Evolutionary conservation across 495 filamentous ascomycete species (phyloP).

Genomic region (Aspergillus baeticus): DNA sequence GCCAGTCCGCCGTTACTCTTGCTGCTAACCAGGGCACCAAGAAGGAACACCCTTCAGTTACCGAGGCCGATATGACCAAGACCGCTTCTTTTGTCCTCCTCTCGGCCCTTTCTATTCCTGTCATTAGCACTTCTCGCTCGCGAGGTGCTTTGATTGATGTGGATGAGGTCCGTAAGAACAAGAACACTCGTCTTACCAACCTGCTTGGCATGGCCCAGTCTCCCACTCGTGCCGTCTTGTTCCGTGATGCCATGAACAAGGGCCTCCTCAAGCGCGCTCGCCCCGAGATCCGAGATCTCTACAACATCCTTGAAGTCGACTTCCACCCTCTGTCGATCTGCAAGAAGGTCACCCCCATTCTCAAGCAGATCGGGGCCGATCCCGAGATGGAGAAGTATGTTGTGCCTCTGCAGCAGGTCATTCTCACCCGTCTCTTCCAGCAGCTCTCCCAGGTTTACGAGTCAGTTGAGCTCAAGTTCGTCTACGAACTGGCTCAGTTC

Average conservation of each 20-base stretch:
- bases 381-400: constrained; percentile 97
- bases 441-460: constrained; percentile 99
- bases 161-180: constrained; percentile 96
- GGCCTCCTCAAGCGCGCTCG: constrained; percentile 86
- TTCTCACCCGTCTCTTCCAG: constrained; percentile 96
- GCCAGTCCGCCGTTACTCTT: constrained; percentile 81
- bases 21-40: constrained; percentile 79
- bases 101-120: constrained; percentile 91
- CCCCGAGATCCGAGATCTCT: constrained; percentile 91
- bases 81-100: constrained; percentile 95
- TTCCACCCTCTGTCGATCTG: constrained; percentile 99
- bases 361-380: constrained; percentile 90
- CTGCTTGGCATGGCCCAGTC: constrained; percentile 87
- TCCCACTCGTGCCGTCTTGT: constrained; percentile 85
- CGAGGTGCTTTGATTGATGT: constrained; percentile 94
- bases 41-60: constrained; percentile 91
- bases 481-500: constrained; percentile 91
- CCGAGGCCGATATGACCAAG: constrained; percentile 82
- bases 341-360: constrained; percentile 97
- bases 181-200: constrained; percentile 95
- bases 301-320: constrained; percentile 97
- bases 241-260: constrained; percentile 95
- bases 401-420: constrained; percentile 92
- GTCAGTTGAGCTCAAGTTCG: constrained; percentile 91
- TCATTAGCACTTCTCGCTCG: constrained; percentile 97